phyloP scores from a whole-genome alignment of 768 basidiomycete species.

The Podaxis rugospora region DNA sequence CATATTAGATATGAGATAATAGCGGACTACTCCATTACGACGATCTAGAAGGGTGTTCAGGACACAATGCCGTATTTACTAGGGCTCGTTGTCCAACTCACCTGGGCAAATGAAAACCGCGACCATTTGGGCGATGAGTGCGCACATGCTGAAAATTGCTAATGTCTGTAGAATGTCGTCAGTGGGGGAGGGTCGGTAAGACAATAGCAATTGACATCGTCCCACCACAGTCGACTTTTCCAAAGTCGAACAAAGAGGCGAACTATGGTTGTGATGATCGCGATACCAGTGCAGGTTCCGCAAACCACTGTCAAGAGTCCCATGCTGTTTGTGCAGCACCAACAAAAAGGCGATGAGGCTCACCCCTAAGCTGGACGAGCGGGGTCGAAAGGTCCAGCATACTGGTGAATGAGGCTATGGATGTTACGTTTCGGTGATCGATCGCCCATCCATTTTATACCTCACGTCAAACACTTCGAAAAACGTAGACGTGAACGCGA shows the following conservation, averaged over 20 bases:
- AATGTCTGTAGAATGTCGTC: neutral
- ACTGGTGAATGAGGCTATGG: neutral
- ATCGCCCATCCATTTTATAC: neutral
- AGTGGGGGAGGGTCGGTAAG: neutral
- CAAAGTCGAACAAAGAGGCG: conserved; percentile 27
- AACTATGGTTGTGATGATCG: conserved; percentile 25
- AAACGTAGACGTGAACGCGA: conserved; percentile 29
- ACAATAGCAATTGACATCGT: conserved; percentile 26
- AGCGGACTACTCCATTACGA: conserved; percentile 19
- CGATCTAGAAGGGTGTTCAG: neutral
- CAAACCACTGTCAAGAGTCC: neutral
- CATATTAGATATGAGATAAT: conserved; percentile 30
- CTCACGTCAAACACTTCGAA: neutral
- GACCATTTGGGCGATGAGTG: neutral
- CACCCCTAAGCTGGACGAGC: neutral
- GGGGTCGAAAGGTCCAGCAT: neutral
- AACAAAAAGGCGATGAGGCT: neutral
- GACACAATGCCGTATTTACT: no score
- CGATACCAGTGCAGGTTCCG: conserved; percentile 25
- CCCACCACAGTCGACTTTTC: conserved; percentile 23
- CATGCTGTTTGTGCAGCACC: neutral
- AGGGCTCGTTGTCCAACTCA: conserved; percentile 10
- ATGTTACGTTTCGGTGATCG: neutral
- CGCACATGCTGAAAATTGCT: neutral
- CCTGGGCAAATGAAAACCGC: neutral